Percentiles rank a stretch among this genome's conserved stretches.
Evolutionary conservation across 2,329 filamentous ascomycete genomes (phyloP).

Genomic region (Fusarium sulawesiense): DNA sequence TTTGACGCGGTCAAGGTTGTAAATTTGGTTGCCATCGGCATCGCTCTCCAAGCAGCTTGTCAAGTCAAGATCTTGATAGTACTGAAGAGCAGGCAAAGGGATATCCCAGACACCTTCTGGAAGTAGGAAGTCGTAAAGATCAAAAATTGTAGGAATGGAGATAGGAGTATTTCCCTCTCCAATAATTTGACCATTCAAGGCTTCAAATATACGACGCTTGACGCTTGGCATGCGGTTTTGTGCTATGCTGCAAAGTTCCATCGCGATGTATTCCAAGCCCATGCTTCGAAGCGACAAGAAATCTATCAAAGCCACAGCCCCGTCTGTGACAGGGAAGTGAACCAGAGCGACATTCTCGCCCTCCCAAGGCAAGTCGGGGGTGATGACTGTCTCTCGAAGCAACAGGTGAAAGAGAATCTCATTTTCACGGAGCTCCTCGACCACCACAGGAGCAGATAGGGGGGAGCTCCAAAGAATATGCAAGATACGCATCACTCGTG

Average conservation of each 20-base stretch:
- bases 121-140: conserved; percentile 89
- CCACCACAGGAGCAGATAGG: conserved; percentile 78
- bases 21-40: conserved; percentile 67
- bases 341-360: conserved; percentile 68
- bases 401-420: conserved; percentile 85
- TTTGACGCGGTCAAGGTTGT: conserved; percentile 76
- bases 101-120: conserved; percentile 63
- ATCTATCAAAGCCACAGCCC: conserved; percentile 76
- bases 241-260: conserved; percentile 83
- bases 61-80: conserved; percentile 75
- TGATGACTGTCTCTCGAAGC: conserved; percentile 76
- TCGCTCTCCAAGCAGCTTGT: conserved; percentile 71
- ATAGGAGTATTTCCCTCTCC: conserved; percentile 74
- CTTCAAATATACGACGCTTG: conserved; percentile 74
- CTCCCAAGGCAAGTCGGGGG: conserved; percentile 79
- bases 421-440: conserved; percentile 82
- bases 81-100: conserved; percentile 64
- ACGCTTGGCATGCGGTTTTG: conserved; percentile 76
- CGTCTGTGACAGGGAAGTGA: conserved; percentile 75
- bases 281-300: conserved; percentile 83
- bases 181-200: conserved; percentile 81
- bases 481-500: conserved; percentile 77
- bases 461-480: conserved; percentile 86
- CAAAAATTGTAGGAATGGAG: conserved; percentile 82
- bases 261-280: conserved; percentile 84